Evolutionary conservation across 129 eudicot genomes (phyloP), one percentile per base, ranked within the genome.

Genomic region (Smallanthus sonchifolius): DNA sequence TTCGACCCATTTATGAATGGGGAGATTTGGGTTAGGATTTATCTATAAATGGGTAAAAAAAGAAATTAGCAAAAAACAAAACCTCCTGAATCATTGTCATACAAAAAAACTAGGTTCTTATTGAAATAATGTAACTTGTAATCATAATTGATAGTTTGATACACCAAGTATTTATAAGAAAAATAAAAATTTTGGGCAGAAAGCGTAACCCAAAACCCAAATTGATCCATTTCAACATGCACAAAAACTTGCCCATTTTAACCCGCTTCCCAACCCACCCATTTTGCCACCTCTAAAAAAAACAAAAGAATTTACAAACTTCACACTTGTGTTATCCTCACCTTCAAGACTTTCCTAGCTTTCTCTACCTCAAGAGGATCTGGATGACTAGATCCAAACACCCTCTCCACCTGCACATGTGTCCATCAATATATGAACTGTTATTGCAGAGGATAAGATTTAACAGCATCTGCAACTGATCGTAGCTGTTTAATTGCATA

Each of bases 341-440:
- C 92, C 92, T 87, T 84, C 20, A 84, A 51, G 55, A 77, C 86
- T 84, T 83, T 81, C 85, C 87, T 91, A 51, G 97, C 97, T 81
- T 91, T 88, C 82, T 91, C 90, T 60, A 91, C 78, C 76, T 88
- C 95, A 37, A 72, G 69, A 11, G 97, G 95, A 66, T 86, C 90
- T 0, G 90, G 88, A 80, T 86, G 86, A 81, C 76, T 80, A 59
- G 82, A 79, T 55, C 85, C 70, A 77, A 88, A 88, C n/a, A 88
- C 88, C 75, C 88, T 86, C 81, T 88, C 97, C 79, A 91, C 92
- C 97, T 91, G 78, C 60, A 70, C 71, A 82, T 67, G 45, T 71
- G 45, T 71, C 63, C 78, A 81, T n/a, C 54, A 54, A 51, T 43
- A 49, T 48, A 39, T 61, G 32, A 67, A n/a, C 73, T 69, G 49